Evolutionary conservation across 192 early-diverging fungal species (phyloP).

Genomic region (Coemansia sp.): DNA sequence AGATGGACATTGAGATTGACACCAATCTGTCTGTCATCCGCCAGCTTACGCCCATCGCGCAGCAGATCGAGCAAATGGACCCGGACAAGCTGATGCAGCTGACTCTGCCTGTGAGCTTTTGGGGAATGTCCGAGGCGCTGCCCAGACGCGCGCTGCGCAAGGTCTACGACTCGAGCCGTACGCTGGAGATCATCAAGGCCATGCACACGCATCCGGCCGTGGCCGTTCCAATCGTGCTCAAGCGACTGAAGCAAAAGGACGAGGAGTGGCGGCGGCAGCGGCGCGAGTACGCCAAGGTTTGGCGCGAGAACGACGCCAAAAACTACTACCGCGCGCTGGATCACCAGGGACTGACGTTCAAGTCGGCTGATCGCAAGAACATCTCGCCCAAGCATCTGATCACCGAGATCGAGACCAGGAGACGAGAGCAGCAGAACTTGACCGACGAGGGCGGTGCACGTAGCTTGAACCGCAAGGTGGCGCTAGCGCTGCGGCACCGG

Average conservation of each 20-base stretch:
- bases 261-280: constrained; percentile 86
- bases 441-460: constrained; percentile 27
- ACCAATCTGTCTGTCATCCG: constrained; percentile 90
- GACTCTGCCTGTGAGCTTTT: constrained; percentile 75
- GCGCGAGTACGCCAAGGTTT: constrained; percentile 96
- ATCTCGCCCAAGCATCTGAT: constrained; percentile 78
- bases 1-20: constrained; percentile 98
- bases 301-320: constrained; percentile 92
- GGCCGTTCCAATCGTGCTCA: constrained; percentile 92
- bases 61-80: constrained; percentile 82
- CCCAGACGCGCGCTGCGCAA: constrained; percentile 95
- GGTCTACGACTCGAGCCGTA: constrained; percentile 89
- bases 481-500: constrained; percentile 54
- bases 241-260: constrained; percentile 96
- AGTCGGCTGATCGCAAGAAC: constrained; percentile 81
- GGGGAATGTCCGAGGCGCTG: constrained; percentile 84
- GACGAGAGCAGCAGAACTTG: constrained; percentile 77
- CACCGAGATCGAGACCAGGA: constrained; percentile 83
- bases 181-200: constrained; percentile 87
- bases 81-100: constrained; percentile 76
- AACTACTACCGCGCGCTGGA: constrained; percentile 96
- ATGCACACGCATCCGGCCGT: constrained; percentile 90
- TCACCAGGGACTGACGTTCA: constrained; percentile 93
- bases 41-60: constrained; percentile 87
- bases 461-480: constrained; percentile 45